A percentile compares a stretch with the other conserved stretches of the same genome.
These are phyloP conservation scores for Boletellus ananas DNA, from an alignment of 768 basidiomycete species.

Conservation along the genomic window DNA sequence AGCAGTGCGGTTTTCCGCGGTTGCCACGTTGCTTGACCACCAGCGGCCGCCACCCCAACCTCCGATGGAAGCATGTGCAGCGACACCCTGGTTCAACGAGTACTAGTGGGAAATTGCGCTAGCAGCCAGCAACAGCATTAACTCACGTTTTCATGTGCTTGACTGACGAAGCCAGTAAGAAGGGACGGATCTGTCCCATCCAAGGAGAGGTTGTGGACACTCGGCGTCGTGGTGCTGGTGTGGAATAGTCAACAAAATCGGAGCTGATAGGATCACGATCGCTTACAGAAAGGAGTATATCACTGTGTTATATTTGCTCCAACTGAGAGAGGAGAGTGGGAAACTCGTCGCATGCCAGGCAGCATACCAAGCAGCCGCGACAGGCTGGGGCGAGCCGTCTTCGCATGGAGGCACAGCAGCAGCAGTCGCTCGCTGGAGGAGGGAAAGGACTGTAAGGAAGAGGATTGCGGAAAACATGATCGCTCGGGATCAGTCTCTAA, in stretches of 20 bases:
- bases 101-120: neutral
- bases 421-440: neutral
- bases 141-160: slow-evolving; percentile 37
- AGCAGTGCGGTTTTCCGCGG: slow-evolving; percentile 50
- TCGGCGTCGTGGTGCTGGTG: slow-evolving; percentile 33
- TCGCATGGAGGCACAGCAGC: neutral
- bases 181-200: slow-evolving; percentile 42
- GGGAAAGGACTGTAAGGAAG: neutral
- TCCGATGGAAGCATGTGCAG: slow-evolving; percentile 58
- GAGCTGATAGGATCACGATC: neutral
- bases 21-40: slow-evolving; percentile 61
- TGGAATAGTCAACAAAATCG: neutral
- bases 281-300: slow-evolving; percentile 63
- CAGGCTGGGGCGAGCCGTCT: slow-evolving; percentile 1
- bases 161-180: slow-evolving; percentile 54
- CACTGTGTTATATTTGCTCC: slow-evolving; percentile 63
- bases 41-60: slow-evolving; percentile 66
- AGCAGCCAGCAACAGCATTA: neutral
- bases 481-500: too few species aligned
- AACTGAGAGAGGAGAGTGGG: slow-evolving; percentile 51
- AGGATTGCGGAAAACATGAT: neutral
- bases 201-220: slow-evolving; percentile 31
- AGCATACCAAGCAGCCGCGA: slow-evolving; percentile 61
- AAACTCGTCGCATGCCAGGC: slow-evolving; percentile 57
- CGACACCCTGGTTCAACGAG: slow-evolving; percentile 41